These are phyloP conservation scores for Aleurites moluccanus DNA, from an alignment of 441 rosid genomes.

Conservation along the genomic window DNA sequence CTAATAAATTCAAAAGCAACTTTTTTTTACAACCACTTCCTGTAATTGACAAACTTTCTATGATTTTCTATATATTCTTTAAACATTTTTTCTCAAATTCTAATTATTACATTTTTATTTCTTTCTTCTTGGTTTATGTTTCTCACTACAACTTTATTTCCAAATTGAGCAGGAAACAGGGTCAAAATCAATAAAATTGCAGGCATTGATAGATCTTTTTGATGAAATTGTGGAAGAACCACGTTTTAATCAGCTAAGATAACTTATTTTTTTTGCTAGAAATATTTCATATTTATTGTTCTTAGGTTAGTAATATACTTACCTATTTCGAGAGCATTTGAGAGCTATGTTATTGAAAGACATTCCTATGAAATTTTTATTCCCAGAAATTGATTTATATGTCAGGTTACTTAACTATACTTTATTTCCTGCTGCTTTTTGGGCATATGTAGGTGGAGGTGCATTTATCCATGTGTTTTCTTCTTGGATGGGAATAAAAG, in stretches of 20 bases:
- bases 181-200: conserved; percentile 60
- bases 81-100: background rate
- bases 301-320: background rate
- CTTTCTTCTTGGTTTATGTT: conserved; percentile 26
- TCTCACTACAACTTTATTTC: conserved; percentile 73
- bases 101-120: background rate
- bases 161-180: conserved; percentile 85
- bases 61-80: background rate
- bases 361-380: background rate
- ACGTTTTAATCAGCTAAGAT: conserved; percentile 95
- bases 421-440: background rate
- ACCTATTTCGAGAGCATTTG: background rate
- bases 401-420: background rate
- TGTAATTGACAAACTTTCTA: conserved; percentile 9
- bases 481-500: background rate
- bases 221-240: conserved; percentile 96
- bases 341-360: background rate
- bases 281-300: background rate
- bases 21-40: conserved; percentile 66
- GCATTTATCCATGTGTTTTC: background rate
- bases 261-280: conserved; percentile 15
- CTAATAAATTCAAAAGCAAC: conserved; percentile 65
- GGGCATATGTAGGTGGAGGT: background rate
- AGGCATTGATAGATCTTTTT: conserved; percentile 91
- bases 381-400: background rate